These are phyloP conservation scores for Cucumis cinereus DNA, from an alignment of 306 rosid genomes.

Conservation along the genomic window DNA sequence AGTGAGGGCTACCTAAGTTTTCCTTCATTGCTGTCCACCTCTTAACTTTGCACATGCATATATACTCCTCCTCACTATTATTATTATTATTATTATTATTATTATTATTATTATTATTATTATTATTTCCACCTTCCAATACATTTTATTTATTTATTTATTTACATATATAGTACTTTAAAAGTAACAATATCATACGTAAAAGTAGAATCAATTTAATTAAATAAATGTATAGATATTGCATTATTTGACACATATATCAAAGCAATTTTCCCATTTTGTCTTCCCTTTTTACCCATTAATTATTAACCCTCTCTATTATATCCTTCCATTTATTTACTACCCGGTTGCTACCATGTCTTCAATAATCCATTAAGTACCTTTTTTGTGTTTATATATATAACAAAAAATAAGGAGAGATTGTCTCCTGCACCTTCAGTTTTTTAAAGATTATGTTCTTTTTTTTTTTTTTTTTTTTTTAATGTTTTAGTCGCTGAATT, in stretches of 20 bases:
- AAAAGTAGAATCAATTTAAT: background rate
- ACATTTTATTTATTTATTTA: no score
- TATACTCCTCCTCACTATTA: no score
- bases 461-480: no score
- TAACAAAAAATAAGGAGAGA: no score
- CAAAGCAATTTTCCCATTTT: background rate
- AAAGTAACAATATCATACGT: background rate
- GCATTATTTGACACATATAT: background rate
- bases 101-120: no score
- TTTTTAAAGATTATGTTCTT: no score
- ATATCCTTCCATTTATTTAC: no score
- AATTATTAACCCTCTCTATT: background rate
- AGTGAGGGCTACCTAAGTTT: background rate
- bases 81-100: no score
- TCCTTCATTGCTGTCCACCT: conserved; percentile 1
- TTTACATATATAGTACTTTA: no score
- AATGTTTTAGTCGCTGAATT: no score
- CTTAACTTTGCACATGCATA: conserved; percentile 8
- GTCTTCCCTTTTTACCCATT: background rate
- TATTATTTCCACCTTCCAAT: background rate
- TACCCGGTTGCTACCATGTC: background rate
- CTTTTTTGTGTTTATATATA: no score
- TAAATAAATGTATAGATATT: background rate
- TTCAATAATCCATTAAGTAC: background rate
- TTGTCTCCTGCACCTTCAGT: no score